phyloP scores from a whole-genome alignment of 352 stramenopile genomes.

The Pythium biforme region DNA sequence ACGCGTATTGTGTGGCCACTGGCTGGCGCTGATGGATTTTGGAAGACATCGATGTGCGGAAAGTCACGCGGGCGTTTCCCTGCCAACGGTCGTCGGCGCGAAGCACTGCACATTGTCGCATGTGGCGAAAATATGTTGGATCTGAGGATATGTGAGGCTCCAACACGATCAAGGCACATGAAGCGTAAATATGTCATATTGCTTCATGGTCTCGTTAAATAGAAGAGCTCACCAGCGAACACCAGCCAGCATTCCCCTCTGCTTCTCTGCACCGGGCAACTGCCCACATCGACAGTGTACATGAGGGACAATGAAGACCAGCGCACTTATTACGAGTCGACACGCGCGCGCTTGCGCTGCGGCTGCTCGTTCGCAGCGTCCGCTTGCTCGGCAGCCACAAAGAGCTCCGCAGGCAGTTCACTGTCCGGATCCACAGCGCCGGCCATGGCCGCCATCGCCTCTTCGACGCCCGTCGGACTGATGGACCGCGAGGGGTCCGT shows the following conservation, averaged over 20 bases:
- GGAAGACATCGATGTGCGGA: background rate
- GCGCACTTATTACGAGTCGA: slow-evolving; percentile 3
- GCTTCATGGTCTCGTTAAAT: slow-evolving; percentile 8
- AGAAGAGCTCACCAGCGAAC: background rate
- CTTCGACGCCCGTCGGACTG: slow-evolving; percentile 42
- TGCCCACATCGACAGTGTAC: background rate
- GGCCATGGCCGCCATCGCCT: slow-evolving; percentile 4
- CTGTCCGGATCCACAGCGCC: background rate
- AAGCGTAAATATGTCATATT: background rate
- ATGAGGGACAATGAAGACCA: background rate
- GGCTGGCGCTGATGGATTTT: background rate
- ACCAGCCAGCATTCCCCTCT: background rate
- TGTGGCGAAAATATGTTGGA: too few relatives aligned
- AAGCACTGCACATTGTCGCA: background rate
- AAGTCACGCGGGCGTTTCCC: background rate
- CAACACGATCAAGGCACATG: background rate
- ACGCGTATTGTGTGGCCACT: background rate
- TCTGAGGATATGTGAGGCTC: background rate
- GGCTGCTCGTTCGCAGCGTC: slow-evolving; percentile 9
- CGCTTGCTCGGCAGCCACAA: background rate
- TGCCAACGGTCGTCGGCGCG: background rate
- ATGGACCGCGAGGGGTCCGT: slow-evolving; percentile 33
- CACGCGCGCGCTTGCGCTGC: slow-evolving; percentile 20
- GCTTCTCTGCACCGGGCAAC: background rate
- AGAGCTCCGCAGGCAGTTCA: slow-evolving; percentile 3